phyloP scores from a whole-genome alignment of 176 grass and related monocot species.

The Poa pratensis region DNA sequence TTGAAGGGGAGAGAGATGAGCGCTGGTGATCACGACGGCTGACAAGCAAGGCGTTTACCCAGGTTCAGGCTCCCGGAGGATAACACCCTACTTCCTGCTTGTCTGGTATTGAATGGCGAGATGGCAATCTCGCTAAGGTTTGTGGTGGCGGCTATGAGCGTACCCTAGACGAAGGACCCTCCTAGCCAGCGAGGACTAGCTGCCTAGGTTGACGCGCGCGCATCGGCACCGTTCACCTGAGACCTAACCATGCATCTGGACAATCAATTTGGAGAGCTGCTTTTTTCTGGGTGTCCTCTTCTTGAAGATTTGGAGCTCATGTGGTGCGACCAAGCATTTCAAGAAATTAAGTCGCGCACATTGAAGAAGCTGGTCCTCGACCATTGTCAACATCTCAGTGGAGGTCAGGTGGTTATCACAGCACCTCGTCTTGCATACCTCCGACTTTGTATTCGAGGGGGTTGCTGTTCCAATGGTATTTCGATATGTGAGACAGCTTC shows the following conservation, averaged over 20 bases:
- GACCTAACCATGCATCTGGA: not conserved
- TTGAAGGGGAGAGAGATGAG: too few relatives aligned
- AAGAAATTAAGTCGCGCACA: not conserved
- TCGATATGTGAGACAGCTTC: constrained; percentile 10
- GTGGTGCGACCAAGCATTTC: accelerated
- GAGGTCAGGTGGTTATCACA: not conserved
- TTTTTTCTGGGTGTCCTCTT: constrained; percentile 8
- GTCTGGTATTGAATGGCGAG: too few relatives aligned
- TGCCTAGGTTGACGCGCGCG: too few relatives aligned
- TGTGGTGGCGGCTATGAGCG: too few relatives aligned
- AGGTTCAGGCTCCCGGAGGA: too few relatives aligned
- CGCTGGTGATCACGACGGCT: too few relatives aligned
- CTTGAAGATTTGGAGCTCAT: constrained; percentile 20
- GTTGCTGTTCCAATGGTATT: not conserved
- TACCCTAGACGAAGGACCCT: too few relatives aligned
- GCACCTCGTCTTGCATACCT: not conserved
- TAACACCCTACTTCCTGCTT: too few relatives aligned
- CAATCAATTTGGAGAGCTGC: not conserved
- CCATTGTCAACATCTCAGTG: accelerated
- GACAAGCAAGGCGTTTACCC: too few relatives aligned
- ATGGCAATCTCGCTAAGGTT: too few relatives aligned
- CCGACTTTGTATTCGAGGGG: not conserved
- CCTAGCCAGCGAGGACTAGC: too few relatives aligned
- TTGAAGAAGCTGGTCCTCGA: constrained; percentile 1
- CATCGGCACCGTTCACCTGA: too few relatives aligned